Base-by-base conservation (phyloP, 768 basidiomycete genomes). In the Tylopilus balloui region DNA sequence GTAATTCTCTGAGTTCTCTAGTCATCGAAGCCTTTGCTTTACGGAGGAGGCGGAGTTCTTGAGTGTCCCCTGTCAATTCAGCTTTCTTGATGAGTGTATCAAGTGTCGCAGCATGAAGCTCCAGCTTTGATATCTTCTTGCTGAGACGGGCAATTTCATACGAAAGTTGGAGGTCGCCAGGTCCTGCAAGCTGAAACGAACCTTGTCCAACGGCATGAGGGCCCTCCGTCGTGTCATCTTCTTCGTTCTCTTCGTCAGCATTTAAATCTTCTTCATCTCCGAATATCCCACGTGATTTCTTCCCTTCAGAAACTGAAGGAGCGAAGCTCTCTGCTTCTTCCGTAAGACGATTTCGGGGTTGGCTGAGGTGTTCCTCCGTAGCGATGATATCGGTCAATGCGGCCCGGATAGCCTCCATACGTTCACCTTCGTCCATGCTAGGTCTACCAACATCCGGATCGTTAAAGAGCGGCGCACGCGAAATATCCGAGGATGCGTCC, bases 311-410 rank as follows among this genome's bases (percentile, higher is more conserved):
- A 21, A 42, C 41, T 3, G 47, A 54, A 37, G 53, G 42, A 24
- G 43, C 21, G n/a, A 47, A 44, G 27, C 23, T 21, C 23, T 42
- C 51, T n/a, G n/a, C 44, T 23, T 49, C 52, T 27, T 50, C 55
- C 48, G 54, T 50, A 24, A 20, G 41, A 25, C 3, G 54, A 28
- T 48, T 48, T 27, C 32, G 54, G 29, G 49, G 48, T 19, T 67
- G 62, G n/a, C 53, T 51, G 46, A 67, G 68, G 46, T 79, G 76
- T 32, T 83, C 76, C 54, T 95, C 90, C 34, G 86, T 74, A 3
- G 92, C 91, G 60, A 99, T 93, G 64, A 99, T 97, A 63, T 95
- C 91, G 10, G 90, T 93, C 53, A 99, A 73, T 4, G 96, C 96
- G 8, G 93, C 93, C 59, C 93, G 92, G 17, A 98, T 96, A 3